Evolutionary conservation across 2,329 filamentous ascomycete species (phyloP), one percentile per base, ranked within the genome.

Genomic region (Ascochyta rabiei): DNA sequence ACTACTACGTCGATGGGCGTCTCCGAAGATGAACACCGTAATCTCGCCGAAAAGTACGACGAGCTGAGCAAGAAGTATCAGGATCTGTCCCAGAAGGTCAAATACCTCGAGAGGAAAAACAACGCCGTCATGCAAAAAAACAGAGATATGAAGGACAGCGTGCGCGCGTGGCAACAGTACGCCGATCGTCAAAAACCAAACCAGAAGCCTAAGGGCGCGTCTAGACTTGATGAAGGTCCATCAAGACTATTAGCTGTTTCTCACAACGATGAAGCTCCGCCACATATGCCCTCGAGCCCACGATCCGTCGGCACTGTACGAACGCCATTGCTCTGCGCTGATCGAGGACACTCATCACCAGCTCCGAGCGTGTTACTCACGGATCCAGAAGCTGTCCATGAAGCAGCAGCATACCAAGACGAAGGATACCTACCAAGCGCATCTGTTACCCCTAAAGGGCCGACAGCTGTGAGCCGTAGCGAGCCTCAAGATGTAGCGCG

Each of bases 141-240:
- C 47, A 69, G 64, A 39, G 67, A 75, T 2, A 76, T 76, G 65
- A 79, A 79, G 48, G 66, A 75, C 13, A 74, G 59, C 30, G 72
- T 75, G 7, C 70, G 66, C 37, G 69, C 69, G 24, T 77, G 75
- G 75, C 71, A 74, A 53, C 63, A 69, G 19, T 76, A 74, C 39
- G 65, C 61, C 38, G 71, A 75, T 46, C 70, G 66, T 10, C 64
- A 73, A 24, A 56, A 61, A 4, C 65, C 61, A 15, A 68, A 63
- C 30, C 63, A 61, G 30, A 66, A 61, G 56, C 44, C 49, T 24
- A 67, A 68, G 46, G 28, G n/a, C 6, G 49, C 64, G 31, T 33
- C 26, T 8, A 61, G 52, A 50, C 21, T 55, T 12, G 56, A 56
- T 6, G 56, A 52, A 13, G 60, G 42, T 12, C 53, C 41, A n/a